Conservation (phyloP, 129 eudicot species). For the Cynara cardunculus region DNA sequence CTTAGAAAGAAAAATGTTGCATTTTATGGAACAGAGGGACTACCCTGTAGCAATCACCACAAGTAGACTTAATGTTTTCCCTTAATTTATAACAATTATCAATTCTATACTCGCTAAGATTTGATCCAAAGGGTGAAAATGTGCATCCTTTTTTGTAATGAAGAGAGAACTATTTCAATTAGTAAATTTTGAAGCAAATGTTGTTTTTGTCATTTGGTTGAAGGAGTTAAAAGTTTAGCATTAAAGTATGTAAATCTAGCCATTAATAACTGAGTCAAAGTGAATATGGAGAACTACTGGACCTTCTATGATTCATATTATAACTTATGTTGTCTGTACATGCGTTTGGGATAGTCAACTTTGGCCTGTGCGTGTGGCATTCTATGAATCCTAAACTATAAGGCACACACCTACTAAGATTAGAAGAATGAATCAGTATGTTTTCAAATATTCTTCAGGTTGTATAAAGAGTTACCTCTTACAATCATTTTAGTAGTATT, state of each 20-base stretch:
- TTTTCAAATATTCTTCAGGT: background rate
- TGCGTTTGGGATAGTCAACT: background rate
- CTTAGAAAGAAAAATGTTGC: background rate
- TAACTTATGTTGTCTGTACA: background rate
- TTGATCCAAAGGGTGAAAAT: background rate
- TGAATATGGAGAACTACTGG: background rate
- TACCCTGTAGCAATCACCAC: constrained; percentile 7
- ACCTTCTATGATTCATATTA: background rate
- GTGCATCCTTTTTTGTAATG: background rate
- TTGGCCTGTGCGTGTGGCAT: background rate
- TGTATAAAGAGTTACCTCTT: background rate
- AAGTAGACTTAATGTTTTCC: background rate
- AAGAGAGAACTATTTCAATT: constrained; percentile 5
- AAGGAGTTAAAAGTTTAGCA: background rate
- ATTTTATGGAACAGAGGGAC: background rate
- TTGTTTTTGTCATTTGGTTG: background rate
- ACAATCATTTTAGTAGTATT: too few species aligned
- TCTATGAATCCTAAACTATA: background rate
- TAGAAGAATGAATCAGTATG: background rate
- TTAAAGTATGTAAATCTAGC: background rate
- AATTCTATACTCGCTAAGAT: background rate
- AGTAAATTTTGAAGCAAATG: background rate
- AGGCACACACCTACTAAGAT: background rate
- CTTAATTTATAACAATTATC: background rate
- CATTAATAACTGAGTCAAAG: background rate